A percentile compares a stretch with the other conserved stretches of the same genome.
These are phyloP conservation scores for Peniophora sp. DNA, from an alignment of 1,284 basidiomycete genomes.

Conservation along the genomic window DNA sequence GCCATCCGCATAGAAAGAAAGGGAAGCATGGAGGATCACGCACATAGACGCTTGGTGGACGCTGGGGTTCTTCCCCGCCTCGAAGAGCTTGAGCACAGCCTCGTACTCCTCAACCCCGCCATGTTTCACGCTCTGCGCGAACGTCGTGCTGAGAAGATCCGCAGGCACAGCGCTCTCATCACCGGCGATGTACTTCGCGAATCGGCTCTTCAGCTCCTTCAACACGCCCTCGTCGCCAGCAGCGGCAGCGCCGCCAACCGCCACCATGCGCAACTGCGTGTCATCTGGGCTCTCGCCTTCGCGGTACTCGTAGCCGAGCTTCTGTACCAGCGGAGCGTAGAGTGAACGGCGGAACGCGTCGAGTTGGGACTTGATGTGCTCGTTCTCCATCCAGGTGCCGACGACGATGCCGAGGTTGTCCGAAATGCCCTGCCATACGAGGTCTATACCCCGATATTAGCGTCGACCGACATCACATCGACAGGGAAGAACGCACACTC, in stretches of 20 bases:
- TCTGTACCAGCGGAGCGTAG: conserved; percentile 74
- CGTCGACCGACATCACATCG: neutral
- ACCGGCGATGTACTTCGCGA: conserved; percentile 64
- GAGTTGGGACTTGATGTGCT: conserved; percentile 51
- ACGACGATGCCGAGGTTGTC: conserved; percentile 48
- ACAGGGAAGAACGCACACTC: conserved; percentile 49
- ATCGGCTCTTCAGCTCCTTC: conserved; percentile 68
- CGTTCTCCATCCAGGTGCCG: conserved; percentile 85
- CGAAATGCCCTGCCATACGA: conserved; percentile 68
- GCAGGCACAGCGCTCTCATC: conserved; percentile 79
- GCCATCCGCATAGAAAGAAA: neutral
- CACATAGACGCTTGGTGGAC: conserved; percentile 68
- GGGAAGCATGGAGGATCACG: conserved; percentile 12
- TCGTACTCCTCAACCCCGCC: conserved; percentile 71
- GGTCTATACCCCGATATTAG: too few relatives aligned
- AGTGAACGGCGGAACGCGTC: conserved; percentile 58
- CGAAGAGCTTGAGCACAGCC: conserved; percentile 62
- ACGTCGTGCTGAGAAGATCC: conserved; percentile 58
- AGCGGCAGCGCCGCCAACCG: conserved; percentile 60
- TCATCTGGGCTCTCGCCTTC: conserved; percentile 66
- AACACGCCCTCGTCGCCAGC: conserved; percentile 65
- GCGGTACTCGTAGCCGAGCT: conserved; percentile 74
- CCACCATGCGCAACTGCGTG: conserved; percentile 71
- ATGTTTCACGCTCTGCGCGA: conserved; percentile 22
- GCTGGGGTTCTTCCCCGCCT: conserved; percentile 53